A percentile compares a stretch with the other conserved stretches of the same genome.
Evolutionary conservation across 441 rosid genomes (phyloP).

Genomic region (Eutrema salsugineum): DNA sequence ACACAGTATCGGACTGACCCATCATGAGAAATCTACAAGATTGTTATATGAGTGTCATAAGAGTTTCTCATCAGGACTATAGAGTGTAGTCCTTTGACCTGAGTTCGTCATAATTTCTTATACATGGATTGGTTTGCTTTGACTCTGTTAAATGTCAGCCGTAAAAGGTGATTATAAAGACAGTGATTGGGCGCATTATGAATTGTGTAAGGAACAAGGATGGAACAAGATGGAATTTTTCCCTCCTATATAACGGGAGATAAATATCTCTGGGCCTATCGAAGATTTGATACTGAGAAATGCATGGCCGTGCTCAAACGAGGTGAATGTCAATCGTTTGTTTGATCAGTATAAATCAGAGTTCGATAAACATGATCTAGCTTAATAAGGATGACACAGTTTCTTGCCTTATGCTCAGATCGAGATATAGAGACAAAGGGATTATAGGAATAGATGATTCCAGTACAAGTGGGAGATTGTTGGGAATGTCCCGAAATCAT

Average conservation of each 20-base stretch:
- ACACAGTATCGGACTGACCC: no score
- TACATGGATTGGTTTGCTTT: no score
- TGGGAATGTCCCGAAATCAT: not conserved
- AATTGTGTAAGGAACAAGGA: no score
- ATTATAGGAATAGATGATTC: constrained; percentile 14
- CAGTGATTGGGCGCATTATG: no score
- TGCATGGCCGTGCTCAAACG: no score
- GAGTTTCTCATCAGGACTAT: not conserved
- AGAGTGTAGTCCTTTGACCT: not conserved
- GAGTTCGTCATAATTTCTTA: not conserved
- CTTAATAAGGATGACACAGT: not conserved
- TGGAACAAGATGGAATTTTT: no score
- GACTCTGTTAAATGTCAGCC: not conserved
- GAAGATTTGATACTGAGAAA: no score
- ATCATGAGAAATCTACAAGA: not conserved
- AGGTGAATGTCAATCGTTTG: no score
- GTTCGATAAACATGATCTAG: not conserved
- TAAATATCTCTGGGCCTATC: no score
- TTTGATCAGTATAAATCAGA: no score
- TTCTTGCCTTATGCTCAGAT: not conserved
- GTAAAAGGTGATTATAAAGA: not conserved
- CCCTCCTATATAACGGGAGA: no score
- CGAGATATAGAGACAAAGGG: not conserved
- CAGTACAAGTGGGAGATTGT: not conserved
- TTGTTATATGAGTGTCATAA: not conserved